Percentiles rank a stretch among this genome's conserved stretches.
These are phyloP conservation scores for Pisolithus albus DNA, from an alignment of 768 basidiomycete genomes.

Conservation along the genomic window DNA sequence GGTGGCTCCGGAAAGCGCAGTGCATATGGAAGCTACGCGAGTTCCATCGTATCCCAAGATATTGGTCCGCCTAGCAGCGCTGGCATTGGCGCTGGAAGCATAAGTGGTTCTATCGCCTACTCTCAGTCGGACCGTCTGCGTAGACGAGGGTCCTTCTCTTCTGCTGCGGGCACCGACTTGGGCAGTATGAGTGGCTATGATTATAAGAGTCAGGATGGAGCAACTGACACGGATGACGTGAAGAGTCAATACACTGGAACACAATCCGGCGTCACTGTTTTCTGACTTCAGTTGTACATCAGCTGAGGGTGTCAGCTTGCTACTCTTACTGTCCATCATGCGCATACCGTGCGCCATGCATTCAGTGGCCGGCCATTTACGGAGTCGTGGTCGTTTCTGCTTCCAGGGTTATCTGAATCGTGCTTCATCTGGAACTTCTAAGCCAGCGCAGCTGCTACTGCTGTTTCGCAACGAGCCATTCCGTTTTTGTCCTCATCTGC, in stretches of 20 bases:
- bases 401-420: too few relatives aligned
- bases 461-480: too few relatives aligned
- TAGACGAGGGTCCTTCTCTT: constrained; percentile 70
- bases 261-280: constrained; percentile 80
- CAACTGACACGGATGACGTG: constrained; percentile 75
- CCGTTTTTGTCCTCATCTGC: too few relatives aligned
- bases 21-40: constrained; percentile 74
- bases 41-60: constrained; percentile 91
- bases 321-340: background rate
- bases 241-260: constrained; percentile 85
- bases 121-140: constrained; percentile 88
- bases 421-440: too few relatives aligned
- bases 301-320: background rate
- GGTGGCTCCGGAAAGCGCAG: constrained; percentile 66
- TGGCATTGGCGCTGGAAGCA: constrained; percentile 50
- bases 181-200: constrained; percentile 72
- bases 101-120: constrained; percentile 60
- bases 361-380: background rate
- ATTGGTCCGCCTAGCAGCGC: constrained; percentile 53
- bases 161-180: constrained; percentile 67
- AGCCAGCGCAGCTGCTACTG: too few relatives aligned
- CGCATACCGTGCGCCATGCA: background rate
- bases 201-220: constrained; percentile 88
- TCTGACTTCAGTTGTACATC: constrained; percentile 35
- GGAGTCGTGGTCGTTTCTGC: too few relatives aligned